Evolutionary conservation across 1,284 basidiomycete species (phyloP).

Genomic region (Melampsora larici-populina): DNA sequence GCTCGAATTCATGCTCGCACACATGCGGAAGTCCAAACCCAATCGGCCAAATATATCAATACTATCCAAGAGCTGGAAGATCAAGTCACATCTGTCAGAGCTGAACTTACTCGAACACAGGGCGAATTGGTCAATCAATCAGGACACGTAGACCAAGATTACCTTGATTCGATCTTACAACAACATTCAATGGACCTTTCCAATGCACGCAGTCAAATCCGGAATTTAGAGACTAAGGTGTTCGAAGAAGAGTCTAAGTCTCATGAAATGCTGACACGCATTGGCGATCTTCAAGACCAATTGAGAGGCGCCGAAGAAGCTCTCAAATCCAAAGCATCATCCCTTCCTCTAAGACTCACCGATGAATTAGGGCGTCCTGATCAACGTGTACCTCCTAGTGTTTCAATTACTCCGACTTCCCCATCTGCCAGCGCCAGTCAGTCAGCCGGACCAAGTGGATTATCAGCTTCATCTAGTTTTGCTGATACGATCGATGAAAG

Average conservation of each 20-base stretch:
- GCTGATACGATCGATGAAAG: slow-evolving; percentile 36
- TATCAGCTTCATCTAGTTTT: slow-evolving; percentile 12
- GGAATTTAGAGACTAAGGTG: slow-evolving; percentile 30
- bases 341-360: background rate
- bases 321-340: slow-evolving; percentile 4
- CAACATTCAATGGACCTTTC: slow-evolving; percentile 43
- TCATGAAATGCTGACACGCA: slow-evolving; percentile 42
- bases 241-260: slow-evolving; percentile 42
- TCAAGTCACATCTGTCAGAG: background rate
- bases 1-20: background rate
- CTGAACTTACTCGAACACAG: background rate
- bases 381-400: background rate
- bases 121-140: slow-evolving; percentile 7
- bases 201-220: slow-evolving; percentile 40
- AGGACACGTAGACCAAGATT: slow-evolving; percentile 26
- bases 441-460: background rate
- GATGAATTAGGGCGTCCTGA: background rate
- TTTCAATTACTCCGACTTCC: background rate
- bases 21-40: background rate
- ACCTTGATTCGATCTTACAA: slow-evolving; percentile 40
- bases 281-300: slow-evolving; percentile 37
- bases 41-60: background rate
- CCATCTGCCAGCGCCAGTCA: background rate
- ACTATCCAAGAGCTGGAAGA: background rate
- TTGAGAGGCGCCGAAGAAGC: slow-evolving; percentile 35